Evolutionary conservation across 129 eudicot genomes (phyloP).

Genomic region (Helianthus annuus): HanXRQr2.0-SUNRISE NC_035447.2:75435085-75435584

Average conservation of each 20-base stretch:
- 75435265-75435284: constrained; percentile 95
- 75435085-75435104: constrained; percentile 97
- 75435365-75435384: constrained; percentile 95
- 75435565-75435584: constrained; percentile 95
- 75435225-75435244: constrained; percentile 95
- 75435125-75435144: constrained; percentile 87
- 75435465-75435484: constrained; percentile 86
- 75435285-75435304: constrained; percentile 90
- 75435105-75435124: constrained; percentile 97
- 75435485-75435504: constrained; percentile 82
- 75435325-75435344: constrained; percentile 99
- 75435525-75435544: constrained; percentile 82
- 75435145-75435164: constrained; percentile 94
- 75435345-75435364: constrained; percentile 90
- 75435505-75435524: constrained; percentile 92
- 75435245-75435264: constrained; percentile 99
- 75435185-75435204: constrained; percentile 88
- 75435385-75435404: constrained; percentile 90
- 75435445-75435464: constrained; percentile 84
- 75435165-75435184: constrained; percentile 83
- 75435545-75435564: constrained; percentile 69
- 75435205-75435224: constrained; percentile 90
- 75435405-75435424: constrained; percentile 89
- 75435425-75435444: constrained; percentile 63
- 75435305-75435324: constrained; percentile 88